A percentile compares a stretch with the other conserved stretches of the same genome.
Evolutionary conservation across 108 stramenopile genomes (phyloP).

Genomic region (Cyclotella baltica): DNA sequence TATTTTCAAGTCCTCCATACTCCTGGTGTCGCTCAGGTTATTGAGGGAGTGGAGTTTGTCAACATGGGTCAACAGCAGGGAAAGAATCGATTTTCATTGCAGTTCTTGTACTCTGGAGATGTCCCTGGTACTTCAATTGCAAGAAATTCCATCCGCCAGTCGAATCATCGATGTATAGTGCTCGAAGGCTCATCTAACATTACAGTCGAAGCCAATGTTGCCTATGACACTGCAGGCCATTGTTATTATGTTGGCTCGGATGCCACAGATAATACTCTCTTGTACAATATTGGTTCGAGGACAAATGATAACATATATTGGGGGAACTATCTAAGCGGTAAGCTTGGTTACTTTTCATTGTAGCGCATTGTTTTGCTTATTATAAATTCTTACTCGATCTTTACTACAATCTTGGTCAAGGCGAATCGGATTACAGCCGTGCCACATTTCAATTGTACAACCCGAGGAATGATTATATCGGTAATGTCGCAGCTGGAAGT

Average conservation of each 20-base stretch:
- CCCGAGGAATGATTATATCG: slow-evolving; percentile 40
- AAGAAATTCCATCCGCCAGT: slow-evolving; percentile 67
- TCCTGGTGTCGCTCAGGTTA: slow-evolving; percentile 58
- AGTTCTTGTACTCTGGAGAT: slow-evolving; percentile 60
- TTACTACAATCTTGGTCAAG: not conserved
- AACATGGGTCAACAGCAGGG: slow-evolving; percentile 60
- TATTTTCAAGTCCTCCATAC: slow-evolving; percentile 69
- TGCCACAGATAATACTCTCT: slow-evolving; percentile 25
- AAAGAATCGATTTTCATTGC: slow-evolving; percentile 63
- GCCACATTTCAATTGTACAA: slow-evolving; percentile 37
- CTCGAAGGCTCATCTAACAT: slow-evolving; percentile 64
- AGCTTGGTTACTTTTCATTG: not conserved
- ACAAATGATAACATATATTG: slow-evolving; percentile 38
- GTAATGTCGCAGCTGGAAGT: slow-evolving; percentile 55
- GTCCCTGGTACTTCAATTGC: slow-evolving; percentile 53
- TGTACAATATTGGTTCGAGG: slow-evolving; percentile 37
- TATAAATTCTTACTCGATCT: not conserved
- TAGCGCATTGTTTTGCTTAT: not conserved
- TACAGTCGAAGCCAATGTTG: slow-evolving; percentile 63
- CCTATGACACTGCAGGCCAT: slow-evolving; percentile 54
- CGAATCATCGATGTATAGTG: slow-evolving; percentile 66
- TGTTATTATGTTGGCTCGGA: slow-evolving; percentile 45
- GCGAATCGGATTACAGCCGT: slow-evolving; percentile 32
- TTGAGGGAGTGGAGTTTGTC: slow-evolving; percentile 65
- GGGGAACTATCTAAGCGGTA: slow-evolving; percentile 32